phyloP scores from a whole-genome alignment of 2,329 filamentous ascomycete genomes.

The Lachnellula suecica region DNA sequence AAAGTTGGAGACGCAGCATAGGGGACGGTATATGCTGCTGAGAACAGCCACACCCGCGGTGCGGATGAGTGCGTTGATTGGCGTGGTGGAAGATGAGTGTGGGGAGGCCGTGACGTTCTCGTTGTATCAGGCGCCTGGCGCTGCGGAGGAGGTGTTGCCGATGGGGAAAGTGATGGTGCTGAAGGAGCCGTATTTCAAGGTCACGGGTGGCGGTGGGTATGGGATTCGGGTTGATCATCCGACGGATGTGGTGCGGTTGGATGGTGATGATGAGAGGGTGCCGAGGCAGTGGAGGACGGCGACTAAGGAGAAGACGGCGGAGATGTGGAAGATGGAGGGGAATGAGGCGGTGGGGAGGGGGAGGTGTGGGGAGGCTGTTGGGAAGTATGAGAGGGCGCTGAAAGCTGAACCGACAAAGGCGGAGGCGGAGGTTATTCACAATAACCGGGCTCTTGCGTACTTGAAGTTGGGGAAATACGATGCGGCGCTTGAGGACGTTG shows the following conservation, averaged over 20 bases:
- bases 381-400: background rate
- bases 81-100: slow-evolving; percentile 19
- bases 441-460: slow-evolving; percentile 38
- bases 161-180: background rate
- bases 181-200: slow-evolving; percentile 5
- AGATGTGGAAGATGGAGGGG: background rate
- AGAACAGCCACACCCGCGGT: slow-evolving; percentile 32
- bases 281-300: background rate
- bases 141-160: background rate
- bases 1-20: slow-evolving; percentile 39
- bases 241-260: background rate
- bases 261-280: background rate
- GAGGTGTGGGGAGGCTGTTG: background rate
- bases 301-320: background rate
- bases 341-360: background rate
- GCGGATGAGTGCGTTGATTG: slow-evolving; percentile 34
- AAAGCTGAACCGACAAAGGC: slow-evolving; percentile 30
- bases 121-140: slow-evolving; percentile 37
- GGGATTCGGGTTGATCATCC: slow-evolving; percentile 36
- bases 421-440: slow-evolving; percentile 23
- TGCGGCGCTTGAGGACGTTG: slow-evolving; percentile 34
- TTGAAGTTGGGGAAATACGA: slow-evolving; percentile 35
- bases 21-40: slow-evolving; percentile 36
- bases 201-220: slow-evolving; percentile 10
- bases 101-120: slow-evolving; percentile 36